Conservation (phyloP, 371 early-diverging fungal genomes). For the Mucor mucedo region DNA sequence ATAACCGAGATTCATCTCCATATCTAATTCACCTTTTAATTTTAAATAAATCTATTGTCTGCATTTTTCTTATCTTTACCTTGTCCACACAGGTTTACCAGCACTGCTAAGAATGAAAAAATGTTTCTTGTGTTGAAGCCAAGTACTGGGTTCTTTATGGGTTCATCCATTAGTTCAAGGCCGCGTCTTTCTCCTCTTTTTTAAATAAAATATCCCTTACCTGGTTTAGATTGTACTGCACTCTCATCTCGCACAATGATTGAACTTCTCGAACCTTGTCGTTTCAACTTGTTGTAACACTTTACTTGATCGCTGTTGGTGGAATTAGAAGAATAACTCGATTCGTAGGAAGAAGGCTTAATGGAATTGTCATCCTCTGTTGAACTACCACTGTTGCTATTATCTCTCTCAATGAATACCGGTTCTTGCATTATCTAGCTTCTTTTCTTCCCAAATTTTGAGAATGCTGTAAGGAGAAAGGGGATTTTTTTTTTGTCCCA, state of each 20-base stretch:
- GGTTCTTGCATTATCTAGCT: neutral
- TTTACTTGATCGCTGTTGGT: slow-evolving; percentile 44
- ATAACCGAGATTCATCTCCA: slow-evolving; percentile 89
- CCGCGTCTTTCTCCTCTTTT: neutral
- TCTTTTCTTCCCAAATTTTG: too few species aligned
- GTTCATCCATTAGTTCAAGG: neutral
- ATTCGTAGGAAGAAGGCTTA: slow-evolving; percentile 33
- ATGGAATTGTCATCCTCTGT: slow-evolving; percentile 16
- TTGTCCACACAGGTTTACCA: slow-evolving; percentile 88
- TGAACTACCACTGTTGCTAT: neutral
- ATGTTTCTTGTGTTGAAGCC: slow-evolving; percentile 76
- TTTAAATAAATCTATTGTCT: neutral
- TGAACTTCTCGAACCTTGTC: slow-evolving; percentile 49
- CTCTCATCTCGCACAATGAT: slow-evolving; percentile 8
- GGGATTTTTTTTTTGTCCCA: too few species aligned
- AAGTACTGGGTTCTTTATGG: slow-evolving; percentile 32
- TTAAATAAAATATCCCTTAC: neutral
- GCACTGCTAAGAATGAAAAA: slow-evolving; percentile 85
- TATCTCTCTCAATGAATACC: slow-evolving; percentile 17
- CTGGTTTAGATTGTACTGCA: slow-evolving; percentile 7
- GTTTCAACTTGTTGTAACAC: slow-evolving; percentile 41
- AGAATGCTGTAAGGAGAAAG: too few species aligned
- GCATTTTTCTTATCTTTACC: slow-evolving; percentile 38
- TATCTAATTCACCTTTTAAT: slow-evolving; percentile 50
- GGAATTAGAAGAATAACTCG: slow-evolving; percentile 42